Conservation (phyloP, 78 protist genomes). For the Dictyostelium brefeldianum region DNA sequence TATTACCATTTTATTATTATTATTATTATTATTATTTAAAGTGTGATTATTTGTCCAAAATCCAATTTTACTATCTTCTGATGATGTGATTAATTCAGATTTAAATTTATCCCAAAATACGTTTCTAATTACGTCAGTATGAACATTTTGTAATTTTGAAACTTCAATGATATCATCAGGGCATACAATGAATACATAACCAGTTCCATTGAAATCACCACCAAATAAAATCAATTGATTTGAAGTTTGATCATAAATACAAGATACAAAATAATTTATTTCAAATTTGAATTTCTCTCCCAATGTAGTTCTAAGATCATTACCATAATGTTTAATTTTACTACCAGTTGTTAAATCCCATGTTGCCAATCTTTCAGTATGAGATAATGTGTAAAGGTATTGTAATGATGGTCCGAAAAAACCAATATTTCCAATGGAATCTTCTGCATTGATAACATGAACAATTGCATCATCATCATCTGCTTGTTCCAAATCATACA, state of each 20-base stretch:
- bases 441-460: constrained; percentile 56
- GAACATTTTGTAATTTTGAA: constrained; percentile 14
- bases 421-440: constrained; percentile 36
- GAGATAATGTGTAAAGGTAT: constrained; percentile 31
- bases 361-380: constrained; percentile 26
- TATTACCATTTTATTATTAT: background rate
- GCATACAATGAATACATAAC: background rate
- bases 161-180: background rate
- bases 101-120: constrained; percentile 52
- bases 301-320: constrained; percentile 19
- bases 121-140: constrained; percentile 50
- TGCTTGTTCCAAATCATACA: constrained; percentile 25
- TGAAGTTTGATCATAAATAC: constrained; percentile 1
- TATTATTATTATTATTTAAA: background rate
- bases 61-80: constrained; percentile 64
- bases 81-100: constrained; percentile 34
- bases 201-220: constrained; percentile 47
- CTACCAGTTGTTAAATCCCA: constrained; percentile 22
- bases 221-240: constrained; percentile 35
- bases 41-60: constrained; percentile 48
- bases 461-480: constrained; percentile 53
- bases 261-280: constrained; percentile 45
- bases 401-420: constrained; percentile 27
- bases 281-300: constrained; percentile 25
- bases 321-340: constrained; percentile 25